phyloP scores from a whole-genome alignment of 805 yeast genomes.

The Lachancea quebecensis region DNA sequence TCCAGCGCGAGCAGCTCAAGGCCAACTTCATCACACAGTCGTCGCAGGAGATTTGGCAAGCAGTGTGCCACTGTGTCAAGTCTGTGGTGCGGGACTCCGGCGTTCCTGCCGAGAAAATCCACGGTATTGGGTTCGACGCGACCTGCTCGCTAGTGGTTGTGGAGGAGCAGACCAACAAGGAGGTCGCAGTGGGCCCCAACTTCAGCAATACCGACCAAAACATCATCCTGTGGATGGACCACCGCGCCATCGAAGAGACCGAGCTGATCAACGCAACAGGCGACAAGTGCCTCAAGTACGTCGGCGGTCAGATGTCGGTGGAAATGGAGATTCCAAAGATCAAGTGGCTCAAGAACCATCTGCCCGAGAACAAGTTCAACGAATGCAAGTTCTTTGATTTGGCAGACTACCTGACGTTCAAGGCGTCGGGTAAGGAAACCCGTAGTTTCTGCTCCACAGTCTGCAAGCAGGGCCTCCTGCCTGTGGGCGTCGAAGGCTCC shows the following conservation, averaged over 20 bases:
- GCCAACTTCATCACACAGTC: conserved; percentile 78
- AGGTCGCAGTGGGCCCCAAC: conserved; percentile 90
- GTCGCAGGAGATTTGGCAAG: conserved; percentile 85
- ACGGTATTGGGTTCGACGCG: conserved; percentile 94
- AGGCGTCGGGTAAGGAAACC: conserved; percentile 81
- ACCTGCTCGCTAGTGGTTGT: conserved; percentile 91
- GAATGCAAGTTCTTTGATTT: conserved; percentile 81
- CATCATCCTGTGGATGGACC: conserved; percentile 97
- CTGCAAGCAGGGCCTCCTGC: conserved; percentile 93
- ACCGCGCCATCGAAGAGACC: conserved; percentile 82
- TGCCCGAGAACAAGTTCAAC: conserved; percentile 54
- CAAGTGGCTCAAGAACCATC: conserved; percentile 86
- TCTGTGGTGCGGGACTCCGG: conserved; percentile 68
- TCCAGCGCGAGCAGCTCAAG: conserved; percentile 67
- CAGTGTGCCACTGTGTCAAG: conserved; percentile 75
- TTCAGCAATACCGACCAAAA: conserved; percentile 67
- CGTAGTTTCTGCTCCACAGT: conserved; percentile 86
- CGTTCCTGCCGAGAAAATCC: conserved; percentile 57
- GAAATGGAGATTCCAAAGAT: conserved; percentile 98
- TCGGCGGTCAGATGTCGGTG: conserved; percentile 95
- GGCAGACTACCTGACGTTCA: conserved; percentile 86
- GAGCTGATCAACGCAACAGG: conserved; percentile 70
- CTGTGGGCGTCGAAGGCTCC: conserved; percentile 85
- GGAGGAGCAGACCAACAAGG: conserved; percentile 54
- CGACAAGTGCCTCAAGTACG: conserved; percentile 77